phyloP scores from a whole-genome alignment of 2,329 filamentous ascomycete genomes.

The Trichophyton mentagrophytes region DNA sequence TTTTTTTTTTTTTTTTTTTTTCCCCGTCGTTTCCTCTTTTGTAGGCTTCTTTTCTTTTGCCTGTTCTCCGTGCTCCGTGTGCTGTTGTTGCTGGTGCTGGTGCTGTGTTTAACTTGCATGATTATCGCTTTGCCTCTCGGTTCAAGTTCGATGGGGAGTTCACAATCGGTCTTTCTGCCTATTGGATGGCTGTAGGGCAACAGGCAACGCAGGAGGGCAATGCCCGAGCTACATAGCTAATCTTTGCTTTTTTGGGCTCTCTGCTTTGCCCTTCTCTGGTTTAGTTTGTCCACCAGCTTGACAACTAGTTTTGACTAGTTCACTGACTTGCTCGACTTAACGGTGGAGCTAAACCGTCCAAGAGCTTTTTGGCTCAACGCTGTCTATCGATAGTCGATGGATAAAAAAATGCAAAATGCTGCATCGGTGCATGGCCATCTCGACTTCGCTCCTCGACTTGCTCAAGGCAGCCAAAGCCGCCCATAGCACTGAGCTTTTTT shows the following conservation, averaged over 20 bases:
- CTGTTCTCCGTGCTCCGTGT: too few species aligned
- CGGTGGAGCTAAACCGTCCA: not conserved
- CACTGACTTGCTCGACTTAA: not conserved
- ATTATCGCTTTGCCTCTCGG: not conserved
- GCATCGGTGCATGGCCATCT: not conserved
- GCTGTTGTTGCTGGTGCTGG: too few species aligned
- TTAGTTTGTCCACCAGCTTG: not conserved
- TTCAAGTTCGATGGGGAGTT: not conserved
- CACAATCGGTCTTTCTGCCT: not conserved
- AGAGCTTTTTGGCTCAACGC: not conserved
- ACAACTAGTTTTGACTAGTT: not conserved
- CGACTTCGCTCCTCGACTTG: too few species aligned
- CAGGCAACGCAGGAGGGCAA: not conserved
- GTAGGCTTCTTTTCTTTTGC: too few species aligned
- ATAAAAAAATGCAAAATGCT: not conserved
- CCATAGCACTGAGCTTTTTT: not conserved
- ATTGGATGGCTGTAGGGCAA: not conserved
- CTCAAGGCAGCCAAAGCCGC: too few species aligned
- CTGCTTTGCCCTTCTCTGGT: not conserved
- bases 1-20: not conserved
- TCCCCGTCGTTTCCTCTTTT: too few species aligned
- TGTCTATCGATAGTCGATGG: not conserved
- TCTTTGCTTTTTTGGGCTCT: not conserved
- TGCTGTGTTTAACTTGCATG: not conserved
- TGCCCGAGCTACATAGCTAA: not conserved